phyloP scores from a whole-genome alignment of 345 rosid genomes.

The Linum usitatissimum region DNA sequence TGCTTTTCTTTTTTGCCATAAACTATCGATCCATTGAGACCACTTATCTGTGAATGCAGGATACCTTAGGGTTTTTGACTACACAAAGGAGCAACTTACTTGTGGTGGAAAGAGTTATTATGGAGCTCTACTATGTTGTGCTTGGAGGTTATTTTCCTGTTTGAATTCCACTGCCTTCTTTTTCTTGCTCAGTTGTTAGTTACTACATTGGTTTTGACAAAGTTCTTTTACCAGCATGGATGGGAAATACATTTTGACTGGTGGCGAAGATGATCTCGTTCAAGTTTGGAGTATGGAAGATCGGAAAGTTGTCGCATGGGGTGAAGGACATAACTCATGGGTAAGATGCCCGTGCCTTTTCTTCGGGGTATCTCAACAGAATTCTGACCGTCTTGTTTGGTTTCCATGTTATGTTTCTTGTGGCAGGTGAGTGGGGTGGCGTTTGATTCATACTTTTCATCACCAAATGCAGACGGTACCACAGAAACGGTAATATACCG shows the following conservation, averaged over 20 bases:
- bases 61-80: constrained; percentile 86
- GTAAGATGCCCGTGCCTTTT: constrained; percentile 31
- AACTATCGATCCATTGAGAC: constrained; percentile 1
- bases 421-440: constrained; percentile 98
- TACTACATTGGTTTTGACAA: not conserved
- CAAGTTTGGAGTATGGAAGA: constrained; percentile 99
- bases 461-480: constrained; percentile 76
- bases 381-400: constrained; percentile 13
- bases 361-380: constrained; percentile 5
- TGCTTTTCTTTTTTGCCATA: not conserved
- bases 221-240: constrained; percentile 57
- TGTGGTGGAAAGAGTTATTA: constrained; percentile 74
- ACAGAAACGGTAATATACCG: constrained; percentile 85
- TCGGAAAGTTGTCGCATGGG: constrained; percentile 98
- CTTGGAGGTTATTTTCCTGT: constrained; percentile 49
- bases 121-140: constrained; percentile 66
- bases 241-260: constrained; percentile 90
- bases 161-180: not conserved
- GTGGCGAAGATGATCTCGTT: constrained; percentile 99
- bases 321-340: constrained; percentile 99
- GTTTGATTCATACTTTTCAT: constrained; percentile 90
- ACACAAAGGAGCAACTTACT: constrained; percentile 44
- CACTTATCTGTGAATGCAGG: constrained; percentile 39
- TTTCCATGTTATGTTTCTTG: constrained; percentile 17
- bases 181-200: not conserved